These are phyloP conservation scores for Cystofilobasidium macerans DNA, from an alignment of 768 basidiomycete genomes.

Conservation along the genomic window DNA sequence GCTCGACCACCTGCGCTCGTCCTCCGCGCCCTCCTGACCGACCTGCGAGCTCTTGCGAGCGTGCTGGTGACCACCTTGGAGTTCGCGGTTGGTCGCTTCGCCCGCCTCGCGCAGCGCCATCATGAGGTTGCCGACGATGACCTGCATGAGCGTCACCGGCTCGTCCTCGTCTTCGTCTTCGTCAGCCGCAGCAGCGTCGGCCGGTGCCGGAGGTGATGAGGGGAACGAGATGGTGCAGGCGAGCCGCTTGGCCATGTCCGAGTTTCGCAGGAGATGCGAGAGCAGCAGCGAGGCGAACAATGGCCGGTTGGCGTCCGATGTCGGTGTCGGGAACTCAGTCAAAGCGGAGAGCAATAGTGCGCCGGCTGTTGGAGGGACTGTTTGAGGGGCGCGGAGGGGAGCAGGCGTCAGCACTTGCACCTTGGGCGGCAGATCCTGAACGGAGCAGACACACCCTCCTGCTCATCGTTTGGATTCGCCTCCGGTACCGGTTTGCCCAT, in stretches of 20 bases:
- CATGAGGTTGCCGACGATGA: slow-evolving; percentile 82
- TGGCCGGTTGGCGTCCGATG: slow-evolving; percentile 38
- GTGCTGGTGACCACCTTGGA: slow-evolving; percentile 35
- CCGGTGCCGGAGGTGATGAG: slow-evolving; percentile 33
- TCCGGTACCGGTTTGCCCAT: slow-evolving; percentile 17
- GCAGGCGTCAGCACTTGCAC: background rate
- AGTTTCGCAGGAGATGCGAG: slow-evolving; percentile 38
- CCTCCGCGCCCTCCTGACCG: slow-evolving; percentile 37
- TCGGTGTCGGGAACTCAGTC: slow-evolving; percentile 34
- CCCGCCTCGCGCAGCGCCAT: slow-evolving; percentile 59
- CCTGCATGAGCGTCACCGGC: slow-evolving; percentile 60
- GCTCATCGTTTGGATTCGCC: slow-evolving; percentile 11
- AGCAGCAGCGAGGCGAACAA: slow-evolving; percentile 38
- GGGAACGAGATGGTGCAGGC: slow-evolving; percentile 39
- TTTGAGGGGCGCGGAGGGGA: slow-evolving; percentile 33
- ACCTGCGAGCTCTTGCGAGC: slow-evolving; percentile 7
- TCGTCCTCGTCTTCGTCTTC: slow-evolving; percentile 42
- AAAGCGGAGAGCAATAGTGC: slow-evolving; percentile 40
- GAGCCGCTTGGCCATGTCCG: slow-evolving; percentile 41
- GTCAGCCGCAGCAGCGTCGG: slow-evolving; percentile 44
- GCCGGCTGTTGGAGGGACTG: slow-evolving; percentile 35
- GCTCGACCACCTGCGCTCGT: slow-evolving; percentile 44
- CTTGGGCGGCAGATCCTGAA: background rate
- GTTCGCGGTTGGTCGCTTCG: slow-evolving; percentile 44
- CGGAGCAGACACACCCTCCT: slow-evolving; percentile 11